Conservation (phyloP, 768 basidiomycete genomes). For the Rhodosporidiobolus odoratus region DNA sequence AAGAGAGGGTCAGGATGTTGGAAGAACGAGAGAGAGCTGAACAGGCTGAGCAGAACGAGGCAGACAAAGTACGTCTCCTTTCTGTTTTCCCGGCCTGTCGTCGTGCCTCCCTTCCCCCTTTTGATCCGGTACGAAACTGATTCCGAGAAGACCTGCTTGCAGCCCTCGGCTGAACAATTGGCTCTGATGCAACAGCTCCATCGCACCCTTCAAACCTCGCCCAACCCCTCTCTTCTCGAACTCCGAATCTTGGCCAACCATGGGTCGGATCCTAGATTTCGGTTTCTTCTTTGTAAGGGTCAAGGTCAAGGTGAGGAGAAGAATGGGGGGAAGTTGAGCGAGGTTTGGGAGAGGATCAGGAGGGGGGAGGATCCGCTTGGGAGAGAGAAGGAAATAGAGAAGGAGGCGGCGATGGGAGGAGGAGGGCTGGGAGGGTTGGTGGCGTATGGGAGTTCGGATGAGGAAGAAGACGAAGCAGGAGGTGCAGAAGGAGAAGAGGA, state of each 20-base stretch:
- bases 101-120: neutral
- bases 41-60: neutral
- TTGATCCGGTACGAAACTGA: slow-evolving; percentile 8
- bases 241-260: slow-evolving; percentile 84
- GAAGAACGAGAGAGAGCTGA: neutral
- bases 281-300: too few relatives aligned
- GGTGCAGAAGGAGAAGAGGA: neutral
- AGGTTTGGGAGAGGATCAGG: slow-evolving; percentile 23
- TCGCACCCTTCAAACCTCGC: slow-evolving; percentile 60
- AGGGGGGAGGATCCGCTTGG: neutral
- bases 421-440: slow-evolving; percentile 10
- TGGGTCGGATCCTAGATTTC: slow-evolving; percentile 68
- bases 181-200: slow-evolving; percentile 73
- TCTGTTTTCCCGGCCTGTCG: neutral
- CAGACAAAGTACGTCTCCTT: neutral
- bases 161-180: slow-evolving; percentile 60
- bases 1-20: neutral
- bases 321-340: slow-evolving; percentile 7
- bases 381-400: neutral
- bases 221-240: slow-evolving; percentile 75
- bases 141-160: slow-evolving; percentile 22
- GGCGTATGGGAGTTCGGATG: slow-evolving; percentile 20
- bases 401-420: neutral
- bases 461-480: neutral
- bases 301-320: slow-evolving; percentile 53